These are phyloP conservation scores for Zarea fungicola DNA, from an alignment of 2,329 filamentous ascomycete species.

Conservation along the genomic window DNA sequence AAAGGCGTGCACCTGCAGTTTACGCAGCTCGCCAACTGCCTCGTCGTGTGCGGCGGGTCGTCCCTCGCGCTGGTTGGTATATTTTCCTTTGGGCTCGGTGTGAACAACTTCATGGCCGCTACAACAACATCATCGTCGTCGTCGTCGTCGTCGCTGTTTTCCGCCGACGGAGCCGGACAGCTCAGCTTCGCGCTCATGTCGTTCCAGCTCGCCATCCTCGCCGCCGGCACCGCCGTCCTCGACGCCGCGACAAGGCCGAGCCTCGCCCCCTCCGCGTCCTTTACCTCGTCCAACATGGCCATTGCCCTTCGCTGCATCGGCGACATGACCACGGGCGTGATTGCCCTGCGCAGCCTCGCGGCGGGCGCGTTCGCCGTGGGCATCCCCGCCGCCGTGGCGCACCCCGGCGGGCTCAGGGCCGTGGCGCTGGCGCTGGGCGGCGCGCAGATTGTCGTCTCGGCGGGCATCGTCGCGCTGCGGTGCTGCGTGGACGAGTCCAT, in stretches of 20 bases:
- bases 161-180: slow-evolving; percentile 21
- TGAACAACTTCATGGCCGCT: slow-evolving; percentile 28
- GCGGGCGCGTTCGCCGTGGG: slow-evolving; percentile 40
- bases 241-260: slow-evolving; percentile 37
- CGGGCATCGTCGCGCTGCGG: slow-evolving; percentile 31
- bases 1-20: slow-evolving; percentile 27
- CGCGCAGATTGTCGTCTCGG: slow-evolving; percentile 35
- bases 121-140: slow-evolving; percentile 27
- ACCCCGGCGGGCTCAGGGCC: slow-evolving; percentile 30
- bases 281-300: slow-evolving; percentile 42
- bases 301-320: slow-evolving; percentile 40
- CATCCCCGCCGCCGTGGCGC: slow-evolving; percentile 32
- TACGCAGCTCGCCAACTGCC: slow-evolving; percentile 27
- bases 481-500: slow-evolving; percentile 38
- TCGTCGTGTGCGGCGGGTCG: slow-evolving; percentile 32
- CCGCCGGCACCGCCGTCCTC: slow-evolving; percentile 36
- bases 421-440: slow-evolving; percentile 37
- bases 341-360: slow-evolving; percentile 35
- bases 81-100: slow-evolving; percentile 38
- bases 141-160: slow-evolving; percentile 21
- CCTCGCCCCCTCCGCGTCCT: slow-evolving; percentile 43
- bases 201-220: slow-evolving; percentile 43
- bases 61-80: slow-evolving; percentile 36
- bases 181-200: slow-evolving; percentile 37
- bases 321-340: slow-evolving; percentile 43